These are phyloP conservation scores for Novakomyces olei DNA, from an alignment of 805 yeast species.

Conservation along the genomic window DNA sequence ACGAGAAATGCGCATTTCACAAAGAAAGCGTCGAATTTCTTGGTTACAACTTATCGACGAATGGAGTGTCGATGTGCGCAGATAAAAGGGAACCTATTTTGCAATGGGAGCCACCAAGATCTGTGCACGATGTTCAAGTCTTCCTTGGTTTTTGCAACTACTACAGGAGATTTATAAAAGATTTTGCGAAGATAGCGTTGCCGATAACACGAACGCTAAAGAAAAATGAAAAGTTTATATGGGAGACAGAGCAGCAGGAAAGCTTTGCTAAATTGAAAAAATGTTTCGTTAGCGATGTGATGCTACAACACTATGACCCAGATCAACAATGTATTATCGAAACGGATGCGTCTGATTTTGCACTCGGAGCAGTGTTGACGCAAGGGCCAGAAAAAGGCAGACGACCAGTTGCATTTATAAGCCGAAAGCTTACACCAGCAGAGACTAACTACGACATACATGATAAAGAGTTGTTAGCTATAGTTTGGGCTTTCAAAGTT, in stretches of 20 bases:
- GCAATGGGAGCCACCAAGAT: conserved; percentile 6
- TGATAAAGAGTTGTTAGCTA: conserved; percentile 6
- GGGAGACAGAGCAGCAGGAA: too few relatives aligned
- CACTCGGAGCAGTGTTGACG: conserved; percentile 3
- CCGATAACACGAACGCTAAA: neutral
- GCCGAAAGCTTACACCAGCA: neutral
- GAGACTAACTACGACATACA: conserved; percentile 6
- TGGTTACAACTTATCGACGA: conserved; percentile 3
- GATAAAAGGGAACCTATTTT: conserved; percentile 1
- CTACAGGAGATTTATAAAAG: conserved; percentile 6
- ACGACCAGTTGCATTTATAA: conserved; percentile 4
- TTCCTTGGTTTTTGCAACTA: conserved; percentile 3
- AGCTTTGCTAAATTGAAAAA: too few relatives aligned
- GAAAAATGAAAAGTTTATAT: neutral
- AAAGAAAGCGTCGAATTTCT: conserved; percentile 4
- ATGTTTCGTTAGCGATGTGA: neutral
- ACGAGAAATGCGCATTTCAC: conserved; percentile 7
- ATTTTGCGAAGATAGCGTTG: neutral
- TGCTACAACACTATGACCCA: neutral
- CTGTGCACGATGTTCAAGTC: conserved; percentile 2
- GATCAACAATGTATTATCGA: neutral
- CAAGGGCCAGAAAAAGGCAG: neutral
- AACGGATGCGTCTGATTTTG: conserved; percentile 8
- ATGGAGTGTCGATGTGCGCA: conserved; percentile 5
- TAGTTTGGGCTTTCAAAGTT: neutral